A percentile compares a stretch with the other conserved stretches of the same genome.
phyloP scores from a whole-genome alignment of 192 early-diverging fungal genomes.

The Coemansia aciculifera region DNA sequence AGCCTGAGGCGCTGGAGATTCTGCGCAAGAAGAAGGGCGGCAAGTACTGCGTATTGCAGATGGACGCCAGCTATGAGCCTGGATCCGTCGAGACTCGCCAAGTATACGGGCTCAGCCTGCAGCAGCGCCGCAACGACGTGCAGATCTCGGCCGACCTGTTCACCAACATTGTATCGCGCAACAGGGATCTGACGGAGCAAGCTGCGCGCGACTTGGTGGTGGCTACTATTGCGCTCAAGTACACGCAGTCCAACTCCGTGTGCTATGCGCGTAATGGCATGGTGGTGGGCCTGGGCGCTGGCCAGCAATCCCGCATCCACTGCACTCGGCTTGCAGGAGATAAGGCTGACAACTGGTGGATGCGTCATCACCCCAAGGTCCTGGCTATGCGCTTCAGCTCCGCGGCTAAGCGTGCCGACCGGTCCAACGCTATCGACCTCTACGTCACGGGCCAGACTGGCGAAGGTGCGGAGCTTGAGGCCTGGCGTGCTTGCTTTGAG shows the following conservation, averaged over 20 bases:
- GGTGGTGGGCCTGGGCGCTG: constrained; percentile 95
- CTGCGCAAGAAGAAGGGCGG: constrained; percentile 95
- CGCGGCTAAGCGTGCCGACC: constrained; percentile 88
- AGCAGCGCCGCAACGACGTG: constrained; percentile 91
- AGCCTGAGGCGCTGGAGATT: constrained; percentile 82
- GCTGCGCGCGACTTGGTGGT: constrained; percentile 88
- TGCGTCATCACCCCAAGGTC: constrained; percentile 95
- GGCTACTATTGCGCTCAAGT: constrained; percentile 97
- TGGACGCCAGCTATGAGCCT: constrained; percentile 91
- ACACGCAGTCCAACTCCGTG: constrained; percentile 99
- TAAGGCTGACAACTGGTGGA: constrained; percentile 99
- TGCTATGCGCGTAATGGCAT: constrained; percentile 98
- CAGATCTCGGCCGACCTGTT: constrained; percentile 76
- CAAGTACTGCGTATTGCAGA: constrained; percentile 94
- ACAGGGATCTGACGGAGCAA: constrained; percentile 65
- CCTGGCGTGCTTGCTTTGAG: constrained; percentile 83
- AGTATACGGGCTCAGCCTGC: constrained; percentile 89
- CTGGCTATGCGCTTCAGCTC: constrained; percentile 86
- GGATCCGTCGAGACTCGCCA: constrained; percentile 82
- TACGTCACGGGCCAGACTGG: constrained; percentile 90
- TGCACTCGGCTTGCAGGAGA: constrained; percentile 98
- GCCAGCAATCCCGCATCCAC: constrained; percentile 98
- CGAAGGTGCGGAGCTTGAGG: constrained; percentile 61
- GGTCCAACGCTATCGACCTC: constrained; percentile 95
- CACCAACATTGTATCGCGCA: constrained; percentile 83